A percentile compares a stretch with the other conserved stretches of the same genome.
Evolutionary conservation across 2,329 filamentous ascomycete genomes (phyloP).

Genomic region (Mariannaea elegans): DNA sequence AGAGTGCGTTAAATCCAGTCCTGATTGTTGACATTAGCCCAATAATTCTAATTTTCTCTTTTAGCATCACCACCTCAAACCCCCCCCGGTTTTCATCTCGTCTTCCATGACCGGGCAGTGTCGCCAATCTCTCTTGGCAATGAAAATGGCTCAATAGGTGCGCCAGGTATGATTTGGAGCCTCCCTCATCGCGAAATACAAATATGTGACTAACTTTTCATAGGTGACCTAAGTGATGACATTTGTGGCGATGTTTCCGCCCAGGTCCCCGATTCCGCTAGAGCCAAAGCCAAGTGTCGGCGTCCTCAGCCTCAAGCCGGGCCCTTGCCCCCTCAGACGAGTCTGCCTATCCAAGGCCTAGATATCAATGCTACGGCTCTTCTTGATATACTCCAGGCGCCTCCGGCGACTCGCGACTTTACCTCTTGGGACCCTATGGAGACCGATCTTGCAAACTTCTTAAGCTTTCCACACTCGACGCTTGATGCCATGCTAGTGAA

Average conservation of each 20-base stretch:
- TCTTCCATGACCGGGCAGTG: no score
- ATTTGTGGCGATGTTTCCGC: constrained; percentile 26
- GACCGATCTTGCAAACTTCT: constrained; percentile 35
- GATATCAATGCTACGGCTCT: constrained; percentile 40
- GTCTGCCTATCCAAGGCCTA: constrained; percentile 35
- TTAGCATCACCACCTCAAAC: no score
- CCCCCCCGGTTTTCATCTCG: no score
- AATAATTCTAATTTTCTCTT: no score
- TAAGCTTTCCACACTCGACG: constrained; percentile 32
- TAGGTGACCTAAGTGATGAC: no score
- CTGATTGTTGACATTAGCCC: no score
- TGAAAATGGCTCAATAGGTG: no score
- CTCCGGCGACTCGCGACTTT: constrained; percentile 39
- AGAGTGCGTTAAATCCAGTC: no score
- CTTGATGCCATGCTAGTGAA: constrained; percentile 38
- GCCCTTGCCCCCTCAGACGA: constrained; percentile 33
- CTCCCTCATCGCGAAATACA: no score
- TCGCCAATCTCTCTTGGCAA: no score
- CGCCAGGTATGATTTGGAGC: no score
- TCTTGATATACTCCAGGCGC: constrained; percentile 41
- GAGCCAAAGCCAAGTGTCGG: constrained; percentile 39
- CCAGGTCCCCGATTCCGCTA: constrained; percentile 37
- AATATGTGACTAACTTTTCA: no score
- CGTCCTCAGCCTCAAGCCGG: constrained; percentile 38
- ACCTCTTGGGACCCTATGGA: constrained; percentile 41